Evolutionary conservation across 2,329 filamentous ascomycete species (phyloP).

Genomic region (Talaromyces sp.): DNA sequence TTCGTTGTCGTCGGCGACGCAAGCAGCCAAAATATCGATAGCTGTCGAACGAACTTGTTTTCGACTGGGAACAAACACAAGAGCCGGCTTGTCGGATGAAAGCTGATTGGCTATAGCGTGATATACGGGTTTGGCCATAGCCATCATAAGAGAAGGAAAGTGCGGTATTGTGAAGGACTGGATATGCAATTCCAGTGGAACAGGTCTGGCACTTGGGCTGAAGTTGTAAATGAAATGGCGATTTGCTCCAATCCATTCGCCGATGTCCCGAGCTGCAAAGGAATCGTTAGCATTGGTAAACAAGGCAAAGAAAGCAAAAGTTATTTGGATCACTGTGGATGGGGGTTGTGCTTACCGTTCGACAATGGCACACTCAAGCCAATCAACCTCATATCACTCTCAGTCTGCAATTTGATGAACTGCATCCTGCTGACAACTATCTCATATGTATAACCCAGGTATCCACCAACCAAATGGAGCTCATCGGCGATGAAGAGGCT

Average conservation of each 20-base stretch:
- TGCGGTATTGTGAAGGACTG: constrained; percentile 95
- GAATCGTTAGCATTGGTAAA: background rate
- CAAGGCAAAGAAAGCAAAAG: background rate
- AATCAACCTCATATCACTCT: constrained; percentile 78
- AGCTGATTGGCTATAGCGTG: constrained; percentile 74
- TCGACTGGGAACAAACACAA: constrained; percentile 87
- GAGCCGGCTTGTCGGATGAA: constrained; percentile 80
- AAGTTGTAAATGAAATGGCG: constrained; percentile 99
- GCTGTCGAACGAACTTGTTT: constrained; percentile 90
- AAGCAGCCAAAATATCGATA: constrained; percentile 81
- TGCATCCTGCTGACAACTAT: constrained; percentile 97
- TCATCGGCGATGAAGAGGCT: constrained; percentile 93
- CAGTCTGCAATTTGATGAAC: constrained; percentile 84
- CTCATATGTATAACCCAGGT: constrained; percentile 86
- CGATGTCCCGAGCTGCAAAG: constrained; percentile 69
- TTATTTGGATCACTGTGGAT: background rate
- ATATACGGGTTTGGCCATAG: constrained; percentile 95
- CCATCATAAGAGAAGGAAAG: constrained; percentile 96
- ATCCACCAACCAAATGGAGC: constrained; percentile 84
- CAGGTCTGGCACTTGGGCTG: constrained; percentile 81
- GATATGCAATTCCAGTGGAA: constrained; percentile 88
- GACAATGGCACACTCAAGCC: constrained; percentile 87
- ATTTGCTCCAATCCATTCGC: constrained; percentile 95
- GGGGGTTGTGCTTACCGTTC: constrained; percentile 45
- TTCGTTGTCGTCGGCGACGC: constrained; percentile 82